These are phyloP conservation scores for Corymbia maculata DNA, from an alignment of 345 rosid species.

Conservation along the genomic window DNA sequence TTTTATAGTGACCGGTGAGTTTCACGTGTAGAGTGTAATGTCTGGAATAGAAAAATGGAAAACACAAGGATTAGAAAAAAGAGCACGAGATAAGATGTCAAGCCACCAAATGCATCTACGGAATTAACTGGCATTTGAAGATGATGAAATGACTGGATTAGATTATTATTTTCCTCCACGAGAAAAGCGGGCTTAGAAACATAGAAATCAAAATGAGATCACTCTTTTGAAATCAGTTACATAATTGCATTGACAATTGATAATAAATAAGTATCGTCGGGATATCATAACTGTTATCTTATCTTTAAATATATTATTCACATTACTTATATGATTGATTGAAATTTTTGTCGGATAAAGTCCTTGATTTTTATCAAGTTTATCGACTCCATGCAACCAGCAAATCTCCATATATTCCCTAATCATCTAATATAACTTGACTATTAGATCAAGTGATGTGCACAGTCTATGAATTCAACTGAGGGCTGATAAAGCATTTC, in stretches of 20 bases:
- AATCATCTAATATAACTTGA: neutral
- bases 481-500: neutral
- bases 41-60: neutral
- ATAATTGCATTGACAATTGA: neutral
- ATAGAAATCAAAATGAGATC: neutral
- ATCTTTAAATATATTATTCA: neutral
- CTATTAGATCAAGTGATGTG: neutral
- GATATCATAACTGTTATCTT: neutral
- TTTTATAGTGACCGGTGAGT: neutral
- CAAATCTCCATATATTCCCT: neutral
- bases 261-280: neutral
- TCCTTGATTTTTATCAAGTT: neutral
- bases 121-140: neutral
- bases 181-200: neutral
- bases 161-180: neutral
- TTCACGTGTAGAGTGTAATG: neutral
- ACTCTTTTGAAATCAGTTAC: neutral
- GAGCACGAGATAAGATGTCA: neutral
- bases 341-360: neutral
- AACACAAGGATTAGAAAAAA: neutral
- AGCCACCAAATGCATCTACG: neutral
- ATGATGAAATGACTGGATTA: neutral
- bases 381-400: neutral
- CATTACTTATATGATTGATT: neutral
- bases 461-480: neutral